Evolutionary conservation across 441 rosid genomes (phyloP).

Genomic region (Corymbia citriodora): DNA sequence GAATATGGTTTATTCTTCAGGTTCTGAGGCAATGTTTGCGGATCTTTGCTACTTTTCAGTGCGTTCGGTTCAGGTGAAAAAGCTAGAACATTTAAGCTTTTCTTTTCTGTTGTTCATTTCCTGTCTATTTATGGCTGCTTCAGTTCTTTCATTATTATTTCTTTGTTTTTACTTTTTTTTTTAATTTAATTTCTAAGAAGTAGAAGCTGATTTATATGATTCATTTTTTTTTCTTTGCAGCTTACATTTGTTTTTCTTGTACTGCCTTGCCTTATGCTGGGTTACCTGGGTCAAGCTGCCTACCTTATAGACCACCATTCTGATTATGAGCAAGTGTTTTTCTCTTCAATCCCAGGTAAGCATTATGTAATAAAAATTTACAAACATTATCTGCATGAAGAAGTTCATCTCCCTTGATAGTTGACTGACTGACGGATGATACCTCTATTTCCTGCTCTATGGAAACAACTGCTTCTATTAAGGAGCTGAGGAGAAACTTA

Average conservation of each 20-base stretch:
- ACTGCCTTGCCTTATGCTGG: constrained; percentile 91
- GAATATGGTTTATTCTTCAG: constrained; percentile 31
- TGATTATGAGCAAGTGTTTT: constrained; percentile 65
- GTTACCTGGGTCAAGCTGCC: constrained; percentile 99
- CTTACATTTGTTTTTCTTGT: constrained; percentile 95
- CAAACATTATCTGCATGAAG: not conserved
- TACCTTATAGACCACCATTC: constrained; percentile 67
- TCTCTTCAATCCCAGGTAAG: constrained; percentile 90
- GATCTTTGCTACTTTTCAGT: constrained; percentile 99
- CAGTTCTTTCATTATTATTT: not conserved
- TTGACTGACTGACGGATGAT: not conserved
- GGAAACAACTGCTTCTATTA: not conserved
- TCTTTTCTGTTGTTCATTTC: not conserved
- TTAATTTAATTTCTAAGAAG: constrained; percentile 1
- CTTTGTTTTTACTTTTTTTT: not conserved
- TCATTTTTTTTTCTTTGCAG: constrained; percentile 49
- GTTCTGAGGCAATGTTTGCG: constrained; percentile 99
- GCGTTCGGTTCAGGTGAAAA: constrained; percentile 87
- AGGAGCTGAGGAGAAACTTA: not conserved
- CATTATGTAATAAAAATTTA: not conserved
- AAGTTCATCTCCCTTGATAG: not conserved
- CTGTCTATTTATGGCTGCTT: not conserved
- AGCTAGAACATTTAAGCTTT: not conserved
- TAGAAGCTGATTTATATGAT: constrained; percentile 29
- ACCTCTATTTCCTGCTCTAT: not conserved